Evolutionary conservation across 2,329 filamentous ascomycete genomes (phyloP).

Genomic region (Stagonosporopsis vannaccii): DNA sequence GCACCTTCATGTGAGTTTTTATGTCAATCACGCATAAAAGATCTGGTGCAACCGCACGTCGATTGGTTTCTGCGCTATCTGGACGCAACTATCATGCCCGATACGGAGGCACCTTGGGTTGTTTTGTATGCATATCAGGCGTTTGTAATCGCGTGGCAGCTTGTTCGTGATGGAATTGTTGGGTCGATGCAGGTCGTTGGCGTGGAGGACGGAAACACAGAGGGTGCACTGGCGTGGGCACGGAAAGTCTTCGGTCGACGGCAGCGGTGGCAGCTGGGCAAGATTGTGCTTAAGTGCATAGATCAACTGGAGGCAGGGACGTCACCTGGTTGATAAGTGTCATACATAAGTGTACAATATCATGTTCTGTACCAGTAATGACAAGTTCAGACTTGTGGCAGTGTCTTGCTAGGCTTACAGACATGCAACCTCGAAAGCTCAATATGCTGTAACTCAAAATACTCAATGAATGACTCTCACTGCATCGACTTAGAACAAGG

Average conservation of each 20-base stretch:
- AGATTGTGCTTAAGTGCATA: slow-evolving; percentile 25
- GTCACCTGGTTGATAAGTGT: neutral
- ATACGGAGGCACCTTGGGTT: slow-evolving; percentile 29
- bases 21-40: slow-evolving; percentile 22
- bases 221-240: slow-evolving; percentile 27
- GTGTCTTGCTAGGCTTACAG: neutral
- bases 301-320: slow-evolving; percentile 17
- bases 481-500: neutral
- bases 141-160: slow-evolving; percentile 35
- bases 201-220: slow-evolving; percentile 23
- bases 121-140: slow-evolving; percentile 32
- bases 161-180: slow-evolving; percentile 18
- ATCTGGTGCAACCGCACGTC: slow-evolving; percentile 28
- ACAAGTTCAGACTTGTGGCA: neutral
- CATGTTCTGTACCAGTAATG: neutral
- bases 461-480: neutral
- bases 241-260: slow-evolving; percentile 25
- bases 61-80: slow-evolving; percentile 36
- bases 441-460: neutral
- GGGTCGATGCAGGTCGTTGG: slow-evolving; percentile 28
- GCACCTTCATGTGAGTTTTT: slow-evolving; percentile 27
- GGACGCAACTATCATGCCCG: slow-evolving; percentile 17
- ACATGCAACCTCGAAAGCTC: neutral
- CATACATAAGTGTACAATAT: neutral
- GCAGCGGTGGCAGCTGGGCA: slow-evolving; percentile 27